These are phyloP conservation scores for Eudorina sp. DNA, from an alignment of 139 green algal genomes.

Conservation along the genomic window DNA sequence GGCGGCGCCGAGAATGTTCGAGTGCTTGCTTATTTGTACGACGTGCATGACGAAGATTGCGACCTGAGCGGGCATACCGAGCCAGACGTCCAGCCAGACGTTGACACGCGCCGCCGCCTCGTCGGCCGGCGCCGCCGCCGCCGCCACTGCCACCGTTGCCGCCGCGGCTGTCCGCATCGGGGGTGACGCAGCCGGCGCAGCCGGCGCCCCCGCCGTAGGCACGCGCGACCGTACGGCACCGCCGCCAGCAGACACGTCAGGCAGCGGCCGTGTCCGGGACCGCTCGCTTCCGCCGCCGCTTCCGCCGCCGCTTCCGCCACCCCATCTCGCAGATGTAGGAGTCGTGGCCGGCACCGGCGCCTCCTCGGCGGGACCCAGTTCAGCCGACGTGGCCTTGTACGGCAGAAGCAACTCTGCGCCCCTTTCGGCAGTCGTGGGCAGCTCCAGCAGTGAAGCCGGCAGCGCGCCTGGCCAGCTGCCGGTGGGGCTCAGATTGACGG, in stretches of 20 bases:
- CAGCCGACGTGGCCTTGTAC: neutral
- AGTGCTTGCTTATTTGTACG: neutral
- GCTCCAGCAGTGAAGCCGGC: neutral
- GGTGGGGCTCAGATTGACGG: neutral
- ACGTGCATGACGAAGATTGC: neutral
- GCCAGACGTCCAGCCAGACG: neutral
- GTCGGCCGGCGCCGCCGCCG: too few relatives aligned
- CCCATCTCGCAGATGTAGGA: too few relatives aligned
- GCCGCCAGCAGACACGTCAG: too few relatives aligned
- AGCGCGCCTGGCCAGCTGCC: neutral
- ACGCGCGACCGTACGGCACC: too few relatives aligned
- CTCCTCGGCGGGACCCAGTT: neutral
- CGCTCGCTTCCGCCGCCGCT: neutral
- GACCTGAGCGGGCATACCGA: neutral
- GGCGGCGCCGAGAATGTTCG: neutral
- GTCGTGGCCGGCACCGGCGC: neutral
- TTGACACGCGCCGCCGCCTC: constrained; percentile 10
- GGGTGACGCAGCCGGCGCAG: too few relatives aligned
- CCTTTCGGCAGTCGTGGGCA: neutral
- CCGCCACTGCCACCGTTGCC: neutral
- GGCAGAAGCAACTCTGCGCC: neutral
- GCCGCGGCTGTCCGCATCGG: neutral
- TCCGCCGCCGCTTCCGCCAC: neutral
- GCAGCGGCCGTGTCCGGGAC: too few relatives aligned
- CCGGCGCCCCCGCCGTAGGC: too few relatives aligned